Conservation (phyloP, 164 flowering plant genomes). For the Magnolia officinalis region DNA sequence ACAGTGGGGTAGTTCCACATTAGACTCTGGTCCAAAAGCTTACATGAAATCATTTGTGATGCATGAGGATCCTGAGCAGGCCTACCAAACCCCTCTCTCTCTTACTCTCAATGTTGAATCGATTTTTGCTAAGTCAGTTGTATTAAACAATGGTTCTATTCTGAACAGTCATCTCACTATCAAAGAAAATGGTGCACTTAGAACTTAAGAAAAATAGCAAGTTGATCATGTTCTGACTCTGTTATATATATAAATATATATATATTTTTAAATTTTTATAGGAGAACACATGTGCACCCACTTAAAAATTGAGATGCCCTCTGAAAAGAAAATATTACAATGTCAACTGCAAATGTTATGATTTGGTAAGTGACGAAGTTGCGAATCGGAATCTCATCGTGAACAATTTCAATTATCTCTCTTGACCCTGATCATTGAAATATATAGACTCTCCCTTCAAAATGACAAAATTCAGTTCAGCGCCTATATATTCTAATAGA, state of each 20-base stretch:
- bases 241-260: not conserved
- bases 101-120: not conserved
- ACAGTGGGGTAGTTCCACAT: too few species aligned
- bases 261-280: not conserved
- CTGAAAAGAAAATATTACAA: not conserved
- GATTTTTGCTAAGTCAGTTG: not conserved
- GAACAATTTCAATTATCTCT: not conserved
- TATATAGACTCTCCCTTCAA: not conserved
- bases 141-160: not conserved
- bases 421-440: not conserved
- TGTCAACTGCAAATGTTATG: not conserved
- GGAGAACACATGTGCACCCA: not conserved
- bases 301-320: not conserved
- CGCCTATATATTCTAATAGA: too few species aligned
- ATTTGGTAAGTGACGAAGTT: not conserved
- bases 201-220: not conserved
- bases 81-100: not conserved
- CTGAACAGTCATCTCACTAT: not conserved
- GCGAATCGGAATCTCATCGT: not conserved
- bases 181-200: not conserved
- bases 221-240: not conserved
- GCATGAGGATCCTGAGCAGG: not conserved
- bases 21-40: too few species aligned
- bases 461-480: not conserved
- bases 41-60: not conserved